Percentiles rank a stretch among this genome's conserved stretches.
phyloP scores from a whole-genome alignment of 805 yeast species.

The Hanseniaspora lindneri region DNA sequence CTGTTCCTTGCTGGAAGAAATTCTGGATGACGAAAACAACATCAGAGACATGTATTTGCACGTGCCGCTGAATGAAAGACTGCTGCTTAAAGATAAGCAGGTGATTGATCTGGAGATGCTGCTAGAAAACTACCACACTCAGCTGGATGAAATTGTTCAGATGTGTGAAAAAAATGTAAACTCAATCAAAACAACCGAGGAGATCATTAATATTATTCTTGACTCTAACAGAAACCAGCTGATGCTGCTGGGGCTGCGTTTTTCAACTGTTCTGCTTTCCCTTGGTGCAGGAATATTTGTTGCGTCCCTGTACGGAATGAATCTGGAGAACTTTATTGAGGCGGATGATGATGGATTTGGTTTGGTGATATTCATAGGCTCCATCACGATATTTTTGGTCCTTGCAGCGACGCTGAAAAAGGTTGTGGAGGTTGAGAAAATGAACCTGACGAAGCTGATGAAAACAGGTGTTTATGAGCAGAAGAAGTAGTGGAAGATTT shows the following conservation, averaged over 20 bases:
- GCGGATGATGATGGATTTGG: slow-evolving; percentile 62
- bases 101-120: slow-evolving; percentile 76
- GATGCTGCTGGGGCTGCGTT: slow-evolving; percentile 74
- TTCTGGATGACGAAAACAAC: slow-evolving; percentile 79
- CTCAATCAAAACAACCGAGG: slow-evolving; percentile 89
- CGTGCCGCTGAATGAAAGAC: slow-evolving; percentile 32
- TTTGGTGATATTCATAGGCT: slow-evolving; percentile 33
- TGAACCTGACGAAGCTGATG: slow-evolving; percentile 34
- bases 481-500: too few relatives aligned
- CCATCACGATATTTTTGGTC: slow-evolving; percentile 38
- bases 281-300: slow-evolving; percentile 69
- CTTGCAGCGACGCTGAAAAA: slow-evolving; percentile 45
- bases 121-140: slow-evolving; percentile 79
- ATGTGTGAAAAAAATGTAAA: slow-evolving; percentile 62
- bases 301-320: slow-evolving; percentile 92
- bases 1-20: slow-evolving; percentile 71
- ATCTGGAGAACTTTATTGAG: slow-evolving; percentile 82
- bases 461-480: neutral
- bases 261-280: slow-evolving; percentile 71
- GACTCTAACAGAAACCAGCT: slow-evolving; percentile 90
- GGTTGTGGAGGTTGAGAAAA: slow-evolving; percentile 53
- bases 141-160: slow-evolving; percentile 89
- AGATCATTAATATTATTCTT: slow-evolving; percentile 79
- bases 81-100: slow-evolving; percentile 33
- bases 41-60: slow-evolving; percentile 70